phyloP scores from a whole-genome alignment of 208 protist species.

The Phytomonas serpens region DNA sequence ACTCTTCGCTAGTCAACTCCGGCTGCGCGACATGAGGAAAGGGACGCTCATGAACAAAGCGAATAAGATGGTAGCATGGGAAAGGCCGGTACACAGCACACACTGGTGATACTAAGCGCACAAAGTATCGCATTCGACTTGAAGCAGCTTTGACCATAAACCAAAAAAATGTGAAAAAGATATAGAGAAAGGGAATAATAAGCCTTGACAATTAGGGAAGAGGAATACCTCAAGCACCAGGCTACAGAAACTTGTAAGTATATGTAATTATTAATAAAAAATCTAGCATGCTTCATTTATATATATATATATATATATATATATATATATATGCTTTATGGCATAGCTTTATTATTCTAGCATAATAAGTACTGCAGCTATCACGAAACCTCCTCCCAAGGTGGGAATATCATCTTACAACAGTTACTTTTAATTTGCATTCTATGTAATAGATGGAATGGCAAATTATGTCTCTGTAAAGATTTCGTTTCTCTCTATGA shows the following conservation, averaged over 20 bases:
- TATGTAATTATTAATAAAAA: too few relatives aligned
- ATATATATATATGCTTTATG: background rate
- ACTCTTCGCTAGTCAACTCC: constrained; percentile 30
- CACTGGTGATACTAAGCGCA: background rate
- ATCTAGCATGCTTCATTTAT: too few relatives aligned
- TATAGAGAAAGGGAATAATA: constrained; percentile 9
- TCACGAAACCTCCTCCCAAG: background rate
- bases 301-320: too few relatives aligned
- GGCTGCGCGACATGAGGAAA: constrained; percentile 40
- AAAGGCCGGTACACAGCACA: background rate
- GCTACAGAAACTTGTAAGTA: background rate
- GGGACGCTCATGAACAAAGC: constrained; percentile 53
- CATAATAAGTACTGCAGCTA: background rate
- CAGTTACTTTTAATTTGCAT: background rate
- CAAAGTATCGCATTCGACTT: background rate
- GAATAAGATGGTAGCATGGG: constrained; percentile 7
- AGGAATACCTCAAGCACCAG: background rate
- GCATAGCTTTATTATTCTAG: background rate
- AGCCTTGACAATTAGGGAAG: background rate
- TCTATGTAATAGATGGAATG: background rate
- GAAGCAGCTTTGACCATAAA: background rate
- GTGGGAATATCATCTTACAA: background rate
- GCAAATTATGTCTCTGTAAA: background rate
- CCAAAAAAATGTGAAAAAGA: constrained; percentile 12
- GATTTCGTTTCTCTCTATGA: background rate